Evolutionary conservation across 169 alveolate species (phyloP).

Genomic region (Neospora caninum): DNA sequence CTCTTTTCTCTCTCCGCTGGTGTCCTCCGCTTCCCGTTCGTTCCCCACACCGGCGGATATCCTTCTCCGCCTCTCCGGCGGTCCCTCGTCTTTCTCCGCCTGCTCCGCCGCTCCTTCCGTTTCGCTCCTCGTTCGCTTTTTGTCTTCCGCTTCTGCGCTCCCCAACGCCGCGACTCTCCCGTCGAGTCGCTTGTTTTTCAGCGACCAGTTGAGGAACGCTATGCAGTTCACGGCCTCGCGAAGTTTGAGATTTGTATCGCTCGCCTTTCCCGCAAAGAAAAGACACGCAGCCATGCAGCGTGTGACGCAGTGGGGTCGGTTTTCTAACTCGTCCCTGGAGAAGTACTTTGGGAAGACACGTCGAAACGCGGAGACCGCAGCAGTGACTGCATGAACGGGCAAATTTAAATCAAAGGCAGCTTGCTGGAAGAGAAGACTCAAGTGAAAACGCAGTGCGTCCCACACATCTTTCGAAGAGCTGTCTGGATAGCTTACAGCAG

Average conservation of each 20-base stretch:
- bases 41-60: neutral
- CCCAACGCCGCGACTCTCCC: neutral
- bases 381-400: constrained; percentile 49
- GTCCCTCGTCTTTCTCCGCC: neutral
- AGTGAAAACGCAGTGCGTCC: constrained; percentile 65
- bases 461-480: constrained; percentile 54
- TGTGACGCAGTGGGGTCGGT: constrained; percentile 22
- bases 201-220: constrained; percentile 2
- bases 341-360: constrained; percentile 28
- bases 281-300: constrained; percentile 62
- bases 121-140: neutral
- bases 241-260: constrained; percentile 51
- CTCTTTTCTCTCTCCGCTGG: neutral
- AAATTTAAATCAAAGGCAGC: constrained; percentile 57
- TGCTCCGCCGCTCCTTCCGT: neutral
- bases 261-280: constrained; percentile 45
- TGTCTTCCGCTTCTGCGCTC: neutral
- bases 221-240: constrained; percentile 51
- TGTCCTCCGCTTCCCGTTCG: neutral
- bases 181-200: neutral
- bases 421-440: constrained; percentile 50
- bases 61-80: neutral
- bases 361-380: constrained; percentile 57
- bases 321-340: constrained; percentile 28
- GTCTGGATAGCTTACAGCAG: constrained; percentile 51